phyloP scores from a whole-genome alignment of 73 alveolate genomes.

The Paraurostyla sp. region DNA sequence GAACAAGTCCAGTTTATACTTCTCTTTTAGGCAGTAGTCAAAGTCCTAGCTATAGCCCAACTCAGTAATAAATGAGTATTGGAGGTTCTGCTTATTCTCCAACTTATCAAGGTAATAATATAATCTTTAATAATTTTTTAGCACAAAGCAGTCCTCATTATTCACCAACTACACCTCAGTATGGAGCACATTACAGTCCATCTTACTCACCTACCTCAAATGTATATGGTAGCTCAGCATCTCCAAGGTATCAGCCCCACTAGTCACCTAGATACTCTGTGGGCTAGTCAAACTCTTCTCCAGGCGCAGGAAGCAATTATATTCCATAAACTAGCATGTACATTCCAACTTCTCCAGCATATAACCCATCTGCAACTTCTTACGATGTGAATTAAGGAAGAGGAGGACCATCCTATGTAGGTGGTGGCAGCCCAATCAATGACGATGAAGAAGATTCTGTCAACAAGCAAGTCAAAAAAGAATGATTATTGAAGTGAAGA shows the following conservation, averaged over 20 bases:
- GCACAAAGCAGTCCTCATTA: slow-evolving; percentile 24
- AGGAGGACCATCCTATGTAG: slow-evolving; percentile 15
- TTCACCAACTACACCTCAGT: slow-evolving; percentile 50
- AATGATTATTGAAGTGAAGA: not conserved
- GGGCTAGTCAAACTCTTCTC: slow-evolving; percentile 16
- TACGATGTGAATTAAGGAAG: not conserved
- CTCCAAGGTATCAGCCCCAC: slow-evolving; percentile 49
- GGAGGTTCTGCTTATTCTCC: slow-evolving; percentile 52
- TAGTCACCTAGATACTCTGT: slow-evolving; percentile 24
- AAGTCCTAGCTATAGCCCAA: slow-evolving; percentile 42
- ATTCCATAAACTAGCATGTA: slow-evolving; percentile 27
- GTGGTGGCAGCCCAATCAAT: slow-evolving; percentile 57
- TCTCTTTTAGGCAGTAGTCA: not conserved
- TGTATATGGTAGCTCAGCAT: not conserved
- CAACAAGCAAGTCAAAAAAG: not conserved
- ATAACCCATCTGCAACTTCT: slow-evolving; percentile 53
- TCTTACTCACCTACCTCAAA: slow-evolving; percentile 45
- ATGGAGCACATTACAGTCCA: slow-evolving; percentile 35
- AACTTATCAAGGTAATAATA: not conserved
- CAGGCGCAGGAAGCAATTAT: slow-evolving; percentile 21
- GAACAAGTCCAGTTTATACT: slow-evolving; percentile 31
- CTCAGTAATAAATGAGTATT: not conserved
- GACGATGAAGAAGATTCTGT: slow-evolving; percentile 1
- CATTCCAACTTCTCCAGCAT: slow-evolving; percentile 80
- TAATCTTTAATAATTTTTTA: not conserved